Evolutionary conservation across 805 yeast species (phyloP), one percentile per base, ranked within the genome.

Genomic region (Teunomyces aglyptinius): DNA sequence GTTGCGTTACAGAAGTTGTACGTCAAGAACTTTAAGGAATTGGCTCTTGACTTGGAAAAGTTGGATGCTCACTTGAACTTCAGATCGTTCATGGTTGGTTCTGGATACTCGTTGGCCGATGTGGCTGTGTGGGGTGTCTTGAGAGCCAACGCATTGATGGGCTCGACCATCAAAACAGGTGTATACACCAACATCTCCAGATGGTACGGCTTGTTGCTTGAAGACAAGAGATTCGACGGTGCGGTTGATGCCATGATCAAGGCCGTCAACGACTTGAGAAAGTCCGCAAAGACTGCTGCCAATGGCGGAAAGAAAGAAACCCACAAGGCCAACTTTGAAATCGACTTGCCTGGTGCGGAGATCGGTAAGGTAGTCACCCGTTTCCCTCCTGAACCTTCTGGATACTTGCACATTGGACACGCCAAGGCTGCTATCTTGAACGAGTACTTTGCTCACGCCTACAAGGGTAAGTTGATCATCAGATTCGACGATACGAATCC

Each of bases 301-400:
- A 59, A 57, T 49, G 54, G 56, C 11, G 54, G 54, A 5, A 85
- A 85, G 73, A 90, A 89, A 71, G 94, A 89, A 69, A 75, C 83
- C 44, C 95, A 89, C 77, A 89, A 89, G 74, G 98, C 99, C 52
- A 91, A 86, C 68, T 94, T 86, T 57, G 97, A 91, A 65, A 94
- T 94, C 61, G 94, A 89, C 60, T 81, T 94, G 55, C 87, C 86
- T 49, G 95, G 83, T 65, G 99, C 99, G 49, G 83, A 80, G 60
- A 83, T 86, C 48, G 99, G 99, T 54, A 76, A 91, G 70, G 99
- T 94, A 48, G 98, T 95, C 45, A 95, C 99, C 45, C 86, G 99
- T 74, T 94, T 94, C 83, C 99, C 96, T 44, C 99, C 99, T 54
- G 99, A 94, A 76, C 99, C 99, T 50, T 88, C 96, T 73, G 99